A percentile compares a stretch with the other conserved stretches of the same genome.
phyloP scores from a whole-genome alignment of 352 stramenopile genomes.

The Globisporangium paroecandrum region DNA sequence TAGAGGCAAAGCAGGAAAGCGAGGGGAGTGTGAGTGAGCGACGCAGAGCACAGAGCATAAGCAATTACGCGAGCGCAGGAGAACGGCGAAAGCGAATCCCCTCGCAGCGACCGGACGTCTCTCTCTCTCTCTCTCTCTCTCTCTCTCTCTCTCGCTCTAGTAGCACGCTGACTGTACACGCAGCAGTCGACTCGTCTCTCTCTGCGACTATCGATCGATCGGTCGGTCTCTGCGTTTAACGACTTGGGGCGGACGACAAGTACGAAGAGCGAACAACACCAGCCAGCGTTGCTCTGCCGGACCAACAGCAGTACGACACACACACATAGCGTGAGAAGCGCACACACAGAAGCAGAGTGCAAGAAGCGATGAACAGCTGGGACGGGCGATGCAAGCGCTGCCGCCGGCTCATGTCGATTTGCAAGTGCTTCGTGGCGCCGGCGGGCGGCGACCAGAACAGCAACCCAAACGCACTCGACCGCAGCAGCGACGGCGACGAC shows the following conservation, averaged over 20 bases:
- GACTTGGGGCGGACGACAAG: neutral
- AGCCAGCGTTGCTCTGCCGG: neutral
- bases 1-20: neutral
- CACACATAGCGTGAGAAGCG: neutral
- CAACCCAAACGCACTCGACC: conserved; percentile 8
- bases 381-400: conserved; percentile 20
- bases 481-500: neutral
- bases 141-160: neutral
- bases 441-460: conserved; percentile 10
- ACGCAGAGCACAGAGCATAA: neutral
- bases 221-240: neutral
- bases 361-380: conserved; percentile 14
- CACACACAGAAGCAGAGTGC: too few species aligned
- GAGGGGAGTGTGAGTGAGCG: neutral
- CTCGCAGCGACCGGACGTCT: neutral
- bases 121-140: neutral
- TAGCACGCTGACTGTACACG: neutral
- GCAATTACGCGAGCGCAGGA: neutral
- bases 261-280: neutral
- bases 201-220: neutral
- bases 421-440: conserved; percentile 15
- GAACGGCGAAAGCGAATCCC: neutral
- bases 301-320: neutral
- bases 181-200: conserved; percentile 1
- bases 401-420: conserved; percentile 21